Conservation (phyloP, 1,284 basidiomycete species). For the Fistulina hepatica region DNA sequence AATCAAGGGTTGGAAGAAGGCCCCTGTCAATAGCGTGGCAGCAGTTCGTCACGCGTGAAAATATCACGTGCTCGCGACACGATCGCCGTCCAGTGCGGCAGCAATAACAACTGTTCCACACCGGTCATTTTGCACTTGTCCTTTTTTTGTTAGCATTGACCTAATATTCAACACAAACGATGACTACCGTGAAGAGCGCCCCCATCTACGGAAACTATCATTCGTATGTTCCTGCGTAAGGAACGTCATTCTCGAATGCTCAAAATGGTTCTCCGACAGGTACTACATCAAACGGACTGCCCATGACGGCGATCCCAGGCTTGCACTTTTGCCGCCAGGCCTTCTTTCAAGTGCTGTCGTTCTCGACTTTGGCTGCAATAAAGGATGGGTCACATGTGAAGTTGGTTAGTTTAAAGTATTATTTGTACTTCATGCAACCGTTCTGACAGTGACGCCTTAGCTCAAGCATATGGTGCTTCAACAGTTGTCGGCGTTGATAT, state of each 20-base stretch:
- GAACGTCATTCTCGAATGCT: too few species aligned
- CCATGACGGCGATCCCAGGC: slow-evolving; percentile 45
- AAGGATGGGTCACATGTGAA: slow-evolving; percentile 73
- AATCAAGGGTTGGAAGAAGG: too few species aligned
- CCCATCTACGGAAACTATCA: slow-evolving; percentile 15
- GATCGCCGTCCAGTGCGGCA: too few species aligned
- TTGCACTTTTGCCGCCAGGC: slow-evolving; percentile 42
- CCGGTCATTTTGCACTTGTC: too few species aligned
- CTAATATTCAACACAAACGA: too few species aligned
- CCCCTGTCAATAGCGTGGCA: too few species aligned
- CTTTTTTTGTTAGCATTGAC: too few species aligned
- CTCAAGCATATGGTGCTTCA: slow-evolving; percentile 48
- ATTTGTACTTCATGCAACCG: slow-evolving; percentile 2
- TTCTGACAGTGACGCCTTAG: slow-evolving; percentile 25
- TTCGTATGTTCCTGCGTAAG: too few species aligned
- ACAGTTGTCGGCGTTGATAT: slow-evolving; percentile 73
- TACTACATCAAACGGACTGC: slow-evolving; percentile 66
- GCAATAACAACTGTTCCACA: too few species aligned
- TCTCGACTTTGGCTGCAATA: slow-evolving; percentile 76
- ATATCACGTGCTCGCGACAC: too few species aligned
- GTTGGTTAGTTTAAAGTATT: slow-evolving; percentile 41
- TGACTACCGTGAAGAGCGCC: too few species aligned
- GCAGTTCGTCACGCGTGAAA: too few species aligned
- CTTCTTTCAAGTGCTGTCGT: slow-evolving; percentile 48
- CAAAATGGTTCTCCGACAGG: slow-evolving; percentile 23